Conservation (phyloP, 129 eudicot species). For the Flaveria trinervia region DNA sequence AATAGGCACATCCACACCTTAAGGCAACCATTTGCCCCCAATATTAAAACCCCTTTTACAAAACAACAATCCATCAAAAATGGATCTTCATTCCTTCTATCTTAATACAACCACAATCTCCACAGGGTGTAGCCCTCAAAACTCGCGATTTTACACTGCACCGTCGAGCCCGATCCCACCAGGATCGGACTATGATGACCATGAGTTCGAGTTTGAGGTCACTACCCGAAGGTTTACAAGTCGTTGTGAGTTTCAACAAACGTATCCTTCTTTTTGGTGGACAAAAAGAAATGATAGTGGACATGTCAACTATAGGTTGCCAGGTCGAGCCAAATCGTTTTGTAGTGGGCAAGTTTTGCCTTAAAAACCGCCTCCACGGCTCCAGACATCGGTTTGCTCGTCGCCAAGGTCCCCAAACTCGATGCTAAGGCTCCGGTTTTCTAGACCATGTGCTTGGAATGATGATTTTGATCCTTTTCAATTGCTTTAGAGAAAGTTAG, state of each 20-base stretch:
- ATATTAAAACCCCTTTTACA: conserved; percentile 23
- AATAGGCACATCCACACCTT: conserved; percentile 45
- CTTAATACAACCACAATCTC: conserved; percentile 38
- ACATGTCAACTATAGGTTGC: not conserved
- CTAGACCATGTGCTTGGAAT: conserved; percentile 50
- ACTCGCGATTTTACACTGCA: conserved; percentile 48
- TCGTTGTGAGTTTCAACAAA: conserved; percentile 12
- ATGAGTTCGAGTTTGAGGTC: conserved; percentile 61
- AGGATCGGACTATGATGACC: not conserved
- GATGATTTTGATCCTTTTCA: conserved; percentile 80
- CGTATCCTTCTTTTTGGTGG: conserved; percentile 25
- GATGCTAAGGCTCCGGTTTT: conserved; percentile 42
- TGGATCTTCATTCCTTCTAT: conserved; percentile 46
- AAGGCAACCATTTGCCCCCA: conserved; percentile 35
- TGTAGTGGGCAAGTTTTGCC: conserved; percentile 58
- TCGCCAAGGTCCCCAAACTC: conserved; percentile 54
- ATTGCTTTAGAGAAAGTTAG: conserved; percentile 78
- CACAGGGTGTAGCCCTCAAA: conserved; percentile 14
- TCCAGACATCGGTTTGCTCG: conserved; percentile 40
- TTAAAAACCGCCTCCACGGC: conserved; percentile 71
- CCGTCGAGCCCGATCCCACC: conserved; percentile 55
- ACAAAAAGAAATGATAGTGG: conserved; percentile 1
- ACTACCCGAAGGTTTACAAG: conserved; percentile 40
- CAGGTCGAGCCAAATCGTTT: conserved; percentile 37
- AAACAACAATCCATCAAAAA: conserved; percentile 24